Percentiles rank a stretch among this genome's conserved stretches.
These are phyloP conservation scores for Solanum piurae DNA, from an alignment of 257 asterid genomes.

Conservation along the genomic window DNA sequence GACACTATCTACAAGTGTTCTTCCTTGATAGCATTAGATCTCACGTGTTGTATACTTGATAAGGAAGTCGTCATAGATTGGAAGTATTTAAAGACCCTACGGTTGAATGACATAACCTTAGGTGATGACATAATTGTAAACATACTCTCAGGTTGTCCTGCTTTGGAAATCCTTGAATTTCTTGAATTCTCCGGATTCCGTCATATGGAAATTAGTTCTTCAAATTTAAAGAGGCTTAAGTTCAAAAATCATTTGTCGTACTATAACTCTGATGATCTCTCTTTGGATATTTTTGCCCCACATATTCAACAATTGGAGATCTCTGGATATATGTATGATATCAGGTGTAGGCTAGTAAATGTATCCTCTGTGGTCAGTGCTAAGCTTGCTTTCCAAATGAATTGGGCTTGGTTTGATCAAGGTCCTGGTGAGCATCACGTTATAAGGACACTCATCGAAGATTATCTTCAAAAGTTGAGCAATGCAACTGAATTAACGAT, in stretches of 20 bases:
- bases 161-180: background rate
- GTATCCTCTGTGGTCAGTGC: background rate
- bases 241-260: background rate
- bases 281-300: background rate
- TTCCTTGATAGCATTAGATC: background rate
- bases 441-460: background rate
- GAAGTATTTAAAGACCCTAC: background rate
- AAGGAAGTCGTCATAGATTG: background rate
- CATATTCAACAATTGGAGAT: too few relatives aligned
- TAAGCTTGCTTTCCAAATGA: background rate
- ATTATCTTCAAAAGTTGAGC: background rate
- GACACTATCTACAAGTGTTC: background rate
- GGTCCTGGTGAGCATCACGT: background rate
- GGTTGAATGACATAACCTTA: background rate
- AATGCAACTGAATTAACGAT: background rate
- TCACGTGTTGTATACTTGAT: background rate
- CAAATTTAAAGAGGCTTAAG: background rate
- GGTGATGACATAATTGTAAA: background rate
- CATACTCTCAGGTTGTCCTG: background rate
- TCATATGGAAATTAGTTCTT: background rate
- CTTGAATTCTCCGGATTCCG: background rate
- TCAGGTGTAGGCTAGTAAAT: background rate
- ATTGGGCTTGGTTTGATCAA: background rate
- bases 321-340: too few relatives aligned
- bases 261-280: background rate